Evolutionary conservation across 2,329 filamentous ascomycete species (phyloP).

Genomic region (Sclerotinia sclerotiorum): DNA sequence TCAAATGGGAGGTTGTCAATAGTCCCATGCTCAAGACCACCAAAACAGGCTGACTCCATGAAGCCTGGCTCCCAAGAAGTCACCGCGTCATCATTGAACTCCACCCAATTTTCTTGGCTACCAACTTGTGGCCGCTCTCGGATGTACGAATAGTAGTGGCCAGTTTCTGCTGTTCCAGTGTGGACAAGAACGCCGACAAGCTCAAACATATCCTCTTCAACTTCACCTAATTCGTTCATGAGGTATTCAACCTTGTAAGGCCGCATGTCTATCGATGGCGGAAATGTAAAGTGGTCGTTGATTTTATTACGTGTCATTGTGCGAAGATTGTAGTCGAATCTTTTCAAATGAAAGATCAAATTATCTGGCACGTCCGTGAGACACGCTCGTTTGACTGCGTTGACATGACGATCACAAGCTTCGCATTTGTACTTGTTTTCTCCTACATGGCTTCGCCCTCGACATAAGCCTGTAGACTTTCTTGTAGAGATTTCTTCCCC

Average conservation of each 20-base stretch:
- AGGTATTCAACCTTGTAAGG: slow-evolving; percentile 88
- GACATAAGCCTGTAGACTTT: slow-evolving; percentile 92
- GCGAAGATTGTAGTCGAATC: slow-evolving; percentile 77
- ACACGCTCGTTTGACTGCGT: slow-evolving; percentile 90
- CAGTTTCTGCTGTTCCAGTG: slow-evolving; percentile 86
- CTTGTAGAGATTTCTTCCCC: slow-evolving; percentile 77
- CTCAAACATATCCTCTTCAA: slow-evolving; percentile 76
- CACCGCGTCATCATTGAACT: slow-evolving; percentile 92
- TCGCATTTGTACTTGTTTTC: slow-evolving; percentile 99
- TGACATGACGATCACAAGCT: slow-evolving; percentile 81
- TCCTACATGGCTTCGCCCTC: slow-evolving; percentile 95
- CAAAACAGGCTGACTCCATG: slow-evolving; percentile 77
- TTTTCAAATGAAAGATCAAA: slow-evolving; percentile 90
- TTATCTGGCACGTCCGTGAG: slow-evolving; percentile 91
- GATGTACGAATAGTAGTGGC: slow-evolving; percentile 96
- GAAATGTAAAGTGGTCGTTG: slow-evolving; percentile 92
- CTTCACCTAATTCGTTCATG: slow-evolving; percentile 57
- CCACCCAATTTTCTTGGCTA: slow-evolving; percentile 65
- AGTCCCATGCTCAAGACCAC: slow-evolving; percentile 60
- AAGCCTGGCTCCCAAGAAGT: slow-evolving; percentile 69
- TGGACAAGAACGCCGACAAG: slow-evolving; percentile 95
- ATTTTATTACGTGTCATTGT: slow-evolving; percentile 85
- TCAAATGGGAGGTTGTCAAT: slow-evolving; percentile 54
- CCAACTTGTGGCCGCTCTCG: slow-evolving; percentile 67
- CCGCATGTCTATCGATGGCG: slow-evolving; percentile 77